Conservation (phyloP, 371 early-diverging fungal genomes). For the Capillidium heterosporum region DNA sequence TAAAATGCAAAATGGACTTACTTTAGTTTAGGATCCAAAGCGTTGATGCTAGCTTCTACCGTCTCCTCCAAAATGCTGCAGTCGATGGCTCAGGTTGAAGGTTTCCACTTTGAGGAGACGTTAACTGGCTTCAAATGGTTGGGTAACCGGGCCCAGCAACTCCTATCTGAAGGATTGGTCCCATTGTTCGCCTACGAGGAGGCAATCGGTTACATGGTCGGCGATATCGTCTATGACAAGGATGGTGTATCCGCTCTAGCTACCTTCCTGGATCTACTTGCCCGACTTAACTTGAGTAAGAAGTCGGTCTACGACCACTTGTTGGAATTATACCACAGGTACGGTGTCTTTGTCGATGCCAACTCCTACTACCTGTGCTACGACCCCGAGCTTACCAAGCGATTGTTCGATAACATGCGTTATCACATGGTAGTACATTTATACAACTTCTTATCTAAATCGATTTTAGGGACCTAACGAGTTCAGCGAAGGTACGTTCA, state of each 20-base stretch:
- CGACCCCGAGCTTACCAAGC: conserved; percentile 41
- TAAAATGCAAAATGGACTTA: background rate
- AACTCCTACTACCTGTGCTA: conserved; percentile 81
- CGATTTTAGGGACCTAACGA: background rate
- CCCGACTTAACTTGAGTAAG: conserved; percentile 39
- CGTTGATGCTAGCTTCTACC: conserved; percentile 74
- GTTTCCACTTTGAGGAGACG: conserved; percentile 72
- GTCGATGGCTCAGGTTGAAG: conserved; percentile 53
- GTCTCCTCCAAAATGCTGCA: conserved; percentile 77
- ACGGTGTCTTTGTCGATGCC: conserved; percentile 62
- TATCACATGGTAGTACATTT: conserved; percentile 34
- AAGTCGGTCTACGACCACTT: conserved; percentile 40
- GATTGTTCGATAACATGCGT: conserved; percentile 66
- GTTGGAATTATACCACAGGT: conserved; percentile 45
- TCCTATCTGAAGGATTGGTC: conserved; percentile 33
- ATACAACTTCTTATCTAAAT: conserved; percentile 6
- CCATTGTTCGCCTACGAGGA: conserved; percentile 82
- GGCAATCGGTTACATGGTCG: conserved; percentile 78
- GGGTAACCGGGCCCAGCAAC: conserved; percentile 57
- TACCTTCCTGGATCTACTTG: conserved; percentile 63
- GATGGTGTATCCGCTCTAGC: conserved; percentile 74
- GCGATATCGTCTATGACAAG: conserved; percentile 60
- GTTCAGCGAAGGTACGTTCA: conserved; percentile 15
- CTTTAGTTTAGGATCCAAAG: conserved; percentile 14
- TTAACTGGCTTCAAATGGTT: conserved; percentile 95